Evolutionary conservation across 225 moss, liverwort and hornwort species (phyloP), one percentile per base, ranked within the genome.

Genomic region (Straminergon stramineum): DNA sequence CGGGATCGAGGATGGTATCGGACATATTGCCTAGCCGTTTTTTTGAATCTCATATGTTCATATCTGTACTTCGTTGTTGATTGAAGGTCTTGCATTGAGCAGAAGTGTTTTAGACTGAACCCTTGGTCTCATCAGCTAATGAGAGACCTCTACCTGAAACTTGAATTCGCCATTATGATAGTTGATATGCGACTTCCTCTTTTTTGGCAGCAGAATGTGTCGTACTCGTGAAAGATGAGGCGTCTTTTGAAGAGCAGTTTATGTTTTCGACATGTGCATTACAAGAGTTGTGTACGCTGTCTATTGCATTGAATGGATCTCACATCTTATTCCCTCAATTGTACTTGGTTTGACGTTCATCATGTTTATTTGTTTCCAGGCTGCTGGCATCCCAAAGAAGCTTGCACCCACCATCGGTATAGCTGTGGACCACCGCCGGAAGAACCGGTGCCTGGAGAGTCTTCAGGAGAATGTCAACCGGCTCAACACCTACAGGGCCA

Each of bases 381-480:
- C 91, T 85, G 96, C 95, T 62, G 94, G 95, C 22, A 96, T 96
- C 75, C 92, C 96, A 1, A 96, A 94, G 93, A 96, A 96, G 91
- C 92, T 96, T 57, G 96, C 96, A 69, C 93, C 95, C 6, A 97
- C 97, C 28, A 95, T 97, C 23, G 97, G 97, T 32, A 97, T 97
- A 52, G 95, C 97, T 58, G 96, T 97, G 57, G 97, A 97, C 58
- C 96, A 97, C 56, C 95, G 96, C 31, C 93, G 97, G 52, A 96
- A 96, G 91, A 97, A 97, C 48, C 95, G 92, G 65, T 95, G 95
- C 84, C 85, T 97, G 93, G 97, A 97, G 91, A 96, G 96, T 91
- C 93, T 97, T 53, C 95, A 97, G 89, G 95, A 91, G 80, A 97
- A 97, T 60, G 95, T 96, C 41, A 89, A 86, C 74, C 93, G 96